Base-by-base conservation (phyloP, 768 basidiomycete genomes). In the Hericium erinaceus region DNA sequence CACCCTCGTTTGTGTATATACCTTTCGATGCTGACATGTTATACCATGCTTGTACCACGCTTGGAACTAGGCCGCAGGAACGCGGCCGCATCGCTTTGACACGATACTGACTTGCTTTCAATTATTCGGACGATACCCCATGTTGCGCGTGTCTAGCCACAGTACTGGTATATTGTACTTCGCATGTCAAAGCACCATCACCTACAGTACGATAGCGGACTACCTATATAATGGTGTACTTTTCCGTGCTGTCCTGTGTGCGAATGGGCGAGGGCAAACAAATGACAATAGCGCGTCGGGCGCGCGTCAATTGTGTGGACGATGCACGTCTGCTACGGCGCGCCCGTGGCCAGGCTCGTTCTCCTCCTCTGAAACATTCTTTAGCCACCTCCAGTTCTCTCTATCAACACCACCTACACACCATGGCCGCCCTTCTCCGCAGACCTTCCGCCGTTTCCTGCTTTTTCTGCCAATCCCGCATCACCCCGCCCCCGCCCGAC, bases 391-490 rank as follows among this genome's bases (percentile, higher is more conserved):
- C 41, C 41, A 15, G 1, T 15, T 18, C 41, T 16, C 41, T 16
- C n/a, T 44, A 18, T 6, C 41, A 2, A 15, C 41, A 15, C 13
- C 33, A 33, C 6, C 33, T 33, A 15, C 24, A 26, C 39, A 50
- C 54, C 5, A 72, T 72, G 71, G 54, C 64, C 10, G 54, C 64
- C 49, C 65, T 89, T 57, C 82, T 89, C 53, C 79, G 82, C 58
- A 72, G 74, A 33, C 77, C 73, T 61, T 73, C 68, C 57, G 28
- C 20, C 9, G 67, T 76, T 39, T 69, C 72, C n/a, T 92, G 89
- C 64, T 90, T 83, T 67, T 92, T 85, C 74, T 92, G 89, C 69
- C 77, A 83, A 56, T 75, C 81, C 0, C 41, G 71, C 13, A 60
- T 74, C 0, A 67, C 67, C 9, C 72, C 75, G 3, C 60, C 73